phyloP scores from a whole-genome alignment of 225 moss, liverwort and hornwort species.

The Sphagnum tenellum region DNA sequence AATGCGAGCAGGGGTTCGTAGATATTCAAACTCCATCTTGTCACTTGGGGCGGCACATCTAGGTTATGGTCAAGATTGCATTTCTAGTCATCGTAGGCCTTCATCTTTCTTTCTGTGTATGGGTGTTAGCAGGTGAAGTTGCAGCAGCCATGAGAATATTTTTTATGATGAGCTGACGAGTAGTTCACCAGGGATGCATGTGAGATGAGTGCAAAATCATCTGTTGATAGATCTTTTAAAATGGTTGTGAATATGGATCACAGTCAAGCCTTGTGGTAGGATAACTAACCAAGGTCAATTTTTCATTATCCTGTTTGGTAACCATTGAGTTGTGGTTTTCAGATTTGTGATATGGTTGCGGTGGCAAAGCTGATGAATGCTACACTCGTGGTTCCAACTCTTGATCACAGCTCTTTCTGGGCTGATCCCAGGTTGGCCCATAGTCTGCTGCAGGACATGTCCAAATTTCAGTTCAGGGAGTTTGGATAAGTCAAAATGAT shows the following conservation, averaged over 20 bases:
- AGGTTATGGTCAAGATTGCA: too few species aligned
- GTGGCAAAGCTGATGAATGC: constrained; percentile 95
- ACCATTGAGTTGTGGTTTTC: not conserved
- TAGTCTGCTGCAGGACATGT: not conserved
- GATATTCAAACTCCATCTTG: not conserved
- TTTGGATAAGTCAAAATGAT: not conserved
- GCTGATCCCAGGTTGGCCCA: constrained; percentile 71
- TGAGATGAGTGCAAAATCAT: not conserved
- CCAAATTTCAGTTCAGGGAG: not conserved
- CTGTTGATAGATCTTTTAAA: not conserved
- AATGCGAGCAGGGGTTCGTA: constrained; percentile 89
- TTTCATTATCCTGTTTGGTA: not conserved
- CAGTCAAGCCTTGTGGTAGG: too few species aligned
- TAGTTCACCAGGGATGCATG: too few species aligned
- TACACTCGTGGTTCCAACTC: constrained; percentile 81
- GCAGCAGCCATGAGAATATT: not conserved
- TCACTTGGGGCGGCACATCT: not conserved
- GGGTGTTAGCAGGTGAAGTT: not conserved
- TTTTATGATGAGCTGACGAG: too few species aligned
- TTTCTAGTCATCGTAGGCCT: not conserved
- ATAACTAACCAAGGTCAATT: not conserved
- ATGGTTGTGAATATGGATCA: not conserved
- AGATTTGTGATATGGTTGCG: constrained; percentile 99
- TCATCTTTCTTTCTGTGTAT: not conserved
- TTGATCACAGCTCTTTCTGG: constrained; percentile 98